These are phyloP conservation scores for Melaleuca quinquenervia DNA, from an alignment of 345 rosid species.

Conservation along the genomic window DNA sequence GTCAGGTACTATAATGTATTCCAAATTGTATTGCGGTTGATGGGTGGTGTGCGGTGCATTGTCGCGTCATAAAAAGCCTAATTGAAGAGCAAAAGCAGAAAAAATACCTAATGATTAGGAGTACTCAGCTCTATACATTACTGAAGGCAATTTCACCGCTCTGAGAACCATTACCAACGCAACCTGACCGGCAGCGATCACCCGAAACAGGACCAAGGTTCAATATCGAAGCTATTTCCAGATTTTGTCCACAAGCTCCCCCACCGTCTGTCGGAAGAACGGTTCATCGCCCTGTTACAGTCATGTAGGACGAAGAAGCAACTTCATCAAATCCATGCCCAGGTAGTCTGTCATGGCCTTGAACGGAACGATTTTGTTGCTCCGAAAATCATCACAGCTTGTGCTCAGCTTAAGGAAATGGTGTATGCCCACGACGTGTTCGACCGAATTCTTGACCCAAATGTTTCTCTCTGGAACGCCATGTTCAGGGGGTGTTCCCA, in stretches of 20 bases:
- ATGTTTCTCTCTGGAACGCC: constrained; percentile 46
- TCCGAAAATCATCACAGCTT: constrained; percentile 32
- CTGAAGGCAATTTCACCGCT: no score
- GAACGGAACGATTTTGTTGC: constrained; percentile 21
- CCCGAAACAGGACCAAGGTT: no score
- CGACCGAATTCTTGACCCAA: constrained; percentile 43
- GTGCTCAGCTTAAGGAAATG: constrained; percentile 10
- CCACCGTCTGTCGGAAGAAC: constrained; percentile 25
- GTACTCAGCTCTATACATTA: no score
- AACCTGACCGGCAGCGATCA: no score
- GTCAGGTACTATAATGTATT: no score
- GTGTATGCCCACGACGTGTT: constrained; percentile 54
- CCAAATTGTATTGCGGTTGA: no score
- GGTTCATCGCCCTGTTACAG: constrained; percentile 35
- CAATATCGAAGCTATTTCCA: neutral
- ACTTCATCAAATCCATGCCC: constrained; percentile 51
- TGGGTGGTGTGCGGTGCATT: no score
- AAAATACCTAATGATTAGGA: no score
- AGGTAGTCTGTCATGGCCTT: constrained; percentile 25
- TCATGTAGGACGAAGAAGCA: constrained; percentile 52
- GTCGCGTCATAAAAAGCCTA: no score
- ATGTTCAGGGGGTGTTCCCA: constrained; percentile 45
- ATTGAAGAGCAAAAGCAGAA: no score
- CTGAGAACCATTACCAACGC: neutral
- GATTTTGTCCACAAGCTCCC: neutral